Evolutionary conservation across 1,139 yeast genomes (phyloP).

Genomic region (Sugiyamaella pinicola): DNA sequence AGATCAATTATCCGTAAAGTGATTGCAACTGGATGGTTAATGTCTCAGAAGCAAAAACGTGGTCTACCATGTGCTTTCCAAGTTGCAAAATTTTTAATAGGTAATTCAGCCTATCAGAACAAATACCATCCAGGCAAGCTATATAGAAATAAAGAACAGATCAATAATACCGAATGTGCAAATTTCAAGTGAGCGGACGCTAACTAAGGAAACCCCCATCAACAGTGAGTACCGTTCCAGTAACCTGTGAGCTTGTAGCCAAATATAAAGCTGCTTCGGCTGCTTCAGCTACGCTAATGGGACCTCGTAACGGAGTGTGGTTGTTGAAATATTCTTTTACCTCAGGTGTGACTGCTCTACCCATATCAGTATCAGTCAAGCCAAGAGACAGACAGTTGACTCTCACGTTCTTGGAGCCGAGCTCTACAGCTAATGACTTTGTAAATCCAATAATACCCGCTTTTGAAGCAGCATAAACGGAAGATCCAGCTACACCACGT

Average conservation of each 20-base stretch:
- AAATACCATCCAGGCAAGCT: no score
- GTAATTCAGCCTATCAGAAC: no score
- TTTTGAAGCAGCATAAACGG: constrained; percentile 79
- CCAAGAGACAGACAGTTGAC: constrained; percentile 77
- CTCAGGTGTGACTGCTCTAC: constrained; percentile 26
- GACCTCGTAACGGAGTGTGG: constrained; percentile 33
- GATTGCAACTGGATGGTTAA: no score
- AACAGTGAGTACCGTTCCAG: constrained; percentile 39
- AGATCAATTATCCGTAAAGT: no score
- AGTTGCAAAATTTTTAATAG: no score
- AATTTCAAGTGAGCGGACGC: background rate
- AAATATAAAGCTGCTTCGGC: constrained; percentile 44
- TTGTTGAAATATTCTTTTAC: constrained; percentile 27
- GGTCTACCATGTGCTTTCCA: no score
- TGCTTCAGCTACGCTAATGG: constrained; percentile 38
- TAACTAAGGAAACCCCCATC: constrained; percentile 39
- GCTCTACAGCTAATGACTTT: constrained; percentile 61
- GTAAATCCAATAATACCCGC: constrained; percentile 73
- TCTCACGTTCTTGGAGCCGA: constrained; percentile 52
- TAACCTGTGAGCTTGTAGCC: constrained; percentile 34
- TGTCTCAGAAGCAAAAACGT: no score
- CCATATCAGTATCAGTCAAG: constrained; percentile 76
- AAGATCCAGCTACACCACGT: constrained; percentile 59
- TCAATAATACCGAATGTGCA: no score
- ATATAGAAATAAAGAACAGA: background rate